These are phyloP conservation scores for Bimuria novae-zelandiae DNA, from an alignment of 2,329 filamentous ascomycete species.

Conservation along the genomic window DNA sequence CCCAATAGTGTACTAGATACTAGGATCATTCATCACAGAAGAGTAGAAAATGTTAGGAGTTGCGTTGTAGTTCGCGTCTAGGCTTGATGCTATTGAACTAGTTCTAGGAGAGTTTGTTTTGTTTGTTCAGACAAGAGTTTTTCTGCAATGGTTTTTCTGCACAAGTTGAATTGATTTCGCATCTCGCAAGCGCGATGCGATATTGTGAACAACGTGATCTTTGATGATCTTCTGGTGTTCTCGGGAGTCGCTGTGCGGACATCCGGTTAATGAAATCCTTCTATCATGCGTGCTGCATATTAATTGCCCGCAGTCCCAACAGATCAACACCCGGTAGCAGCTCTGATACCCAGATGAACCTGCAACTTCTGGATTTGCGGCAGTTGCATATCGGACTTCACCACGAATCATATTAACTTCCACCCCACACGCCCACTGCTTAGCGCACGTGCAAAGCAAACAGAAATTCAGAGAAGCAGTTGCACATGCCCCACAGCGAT, in stretches of 20 bases:
- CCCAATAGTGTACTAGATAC: no score
- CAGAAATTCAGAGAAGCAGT: no score
- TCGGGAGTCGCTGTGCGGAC: background rate
- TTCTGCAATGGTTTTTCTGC: no score
- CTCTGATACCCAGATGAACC: background rate
- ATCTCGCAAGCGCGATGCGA: background rate
- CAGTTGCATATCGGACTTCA: no score
- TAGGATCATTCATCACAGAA: background rate
- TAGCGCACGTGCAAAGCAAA: no score
- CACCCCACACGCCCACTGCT: no score
- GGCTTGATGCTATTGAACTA: background rate
- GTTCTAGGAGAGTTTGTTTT: background rate
- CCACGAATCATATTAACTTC: no score
- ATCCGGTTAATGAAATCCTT: conserved; percentile 2
- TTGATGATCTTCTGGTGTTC: background rate
- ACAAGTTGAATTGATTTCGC: background rate
- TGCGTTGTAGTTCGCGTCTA: background rate
- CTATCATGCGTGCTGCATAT: conserved; percentile 6
- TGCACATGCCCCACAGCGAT: conserved; percentile 11
- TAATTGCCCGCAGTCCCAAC: conserved; percentile 8
- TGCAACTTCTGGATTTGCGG: background rate
- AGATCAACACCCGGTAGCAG: background rate
- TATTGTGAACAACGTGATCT: no score
- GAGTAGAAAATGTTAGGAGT: background rate
- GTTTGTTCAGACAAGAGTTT: no score